These are phyloP conservation scores for Carpinus viminea DNA, from an alignment of 306 rosid genomes.

Conservation along the genomic window DNA sequence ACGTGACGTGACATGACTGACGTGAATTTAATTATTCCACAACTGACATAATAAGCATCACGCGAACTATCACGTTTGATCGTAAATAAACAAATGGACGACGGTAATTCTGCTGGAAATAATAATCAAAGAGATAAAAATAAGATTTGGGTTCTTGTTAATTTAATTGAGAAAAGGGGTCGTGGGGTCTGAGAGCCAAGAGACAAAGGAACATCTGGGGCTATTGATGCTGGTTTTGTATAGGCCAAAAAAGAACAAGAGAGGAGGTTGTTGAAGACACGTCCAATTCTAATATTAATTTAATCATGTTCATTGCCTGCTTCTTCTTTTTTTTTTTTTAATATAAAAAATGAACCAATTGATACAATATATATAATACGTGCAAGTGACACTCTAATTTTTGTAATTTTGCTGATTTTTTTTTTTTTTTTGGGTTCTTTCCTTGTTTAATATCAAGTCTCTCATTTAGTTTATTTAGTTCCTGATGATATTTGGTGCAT, in stretches of 20 bases:
- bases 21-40: no score
- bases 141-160: neutral
- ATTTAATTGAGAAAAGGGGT: neutral
- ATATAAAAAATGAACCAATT: neutral
- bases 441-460: no score
- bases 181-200: neutral
- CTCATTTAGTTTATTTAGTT: no score
- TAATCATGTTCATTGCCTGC: neutral
- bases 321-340: neutral
- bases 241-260: neutral
- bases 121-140: neutral
- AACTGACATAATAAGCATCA: no score
- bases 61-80: no score
- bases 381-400: no score
- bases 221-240: neutral
- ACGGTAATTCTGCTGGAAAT: neutral
- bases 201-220: conserved; percentile 1
- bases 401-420: no score
- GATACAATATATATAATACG: neutral
- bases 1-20: no score
- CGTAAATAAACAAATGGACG: neutral
- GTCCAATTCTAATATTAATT: neutral
- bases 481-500: neutral
- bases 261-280: conserved; percentile 10
- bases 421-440: no score